A percentile compares a stretch with the other conserved stretches of the same genome.
Conservation (phyloP, 768 basidiomycete genomes). For the Macrolepiota fuliginosa region DNA sequence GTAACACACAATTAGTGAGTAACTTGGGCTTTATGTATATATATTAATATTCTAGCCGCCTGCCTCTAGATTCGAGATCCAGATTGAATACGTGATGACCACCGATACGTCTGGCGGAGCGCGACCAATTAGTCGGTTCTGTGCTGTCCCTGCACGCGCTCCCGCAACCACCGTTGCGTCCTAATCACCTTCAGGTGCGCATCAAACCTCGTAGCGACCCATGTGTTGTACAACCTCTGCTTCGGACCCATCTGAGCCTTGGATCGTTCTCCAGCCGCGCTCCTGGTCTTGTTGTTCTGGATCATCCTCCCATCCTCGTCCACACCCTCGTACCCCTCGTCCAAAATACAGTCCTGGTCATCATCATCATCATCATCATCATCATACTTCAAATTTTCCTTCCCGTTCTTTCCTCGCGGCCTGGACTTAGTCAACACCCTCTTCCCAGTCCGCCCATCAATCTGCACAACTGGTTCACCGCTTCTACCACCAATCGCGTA, state of each 20-base stretch:
- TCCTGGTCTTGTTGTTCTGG: too few relatives aligned
- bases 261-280: not conserved
- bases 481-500: not conserved
- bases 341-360: too few relatives aligned
- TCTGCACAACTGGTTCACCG: not conserved
- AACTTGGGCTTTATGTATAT: too few relatives aligned
- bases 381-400: too few relatives aligned
- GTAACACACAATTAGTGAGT: too few relatives aligned
- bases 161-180: slow-evolving; percentile 5
- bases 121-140: too few relatives aligned
- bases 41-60: too few relatives aligned
- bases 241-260: not conserved
- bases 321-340: too few relatives aligned
- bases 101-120: too few relatives aligned
- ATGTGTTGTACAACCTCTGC: not conserved
- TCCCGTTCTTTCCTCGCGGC: not conserved
- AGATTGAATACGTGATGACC: too few relatives aligned
- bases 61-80: too few relatives aligned
- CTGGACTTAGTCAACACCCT: not conserved
- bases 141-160: not conserved
- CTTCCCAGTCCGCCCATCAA: not conserved
- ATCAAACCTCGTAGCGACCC: not conserved
- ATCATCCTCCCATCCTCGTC: not conserved
- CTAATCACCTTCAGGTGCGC: slow-evolving; percentile 1
- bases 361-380: not conserved